A percentile compares a stretch with the other conserved stretches of the same genome.
Conservation (phyloP, 2,329 filamentous ascomycete species). For the Cordyceps fumosorosea region DNA sequence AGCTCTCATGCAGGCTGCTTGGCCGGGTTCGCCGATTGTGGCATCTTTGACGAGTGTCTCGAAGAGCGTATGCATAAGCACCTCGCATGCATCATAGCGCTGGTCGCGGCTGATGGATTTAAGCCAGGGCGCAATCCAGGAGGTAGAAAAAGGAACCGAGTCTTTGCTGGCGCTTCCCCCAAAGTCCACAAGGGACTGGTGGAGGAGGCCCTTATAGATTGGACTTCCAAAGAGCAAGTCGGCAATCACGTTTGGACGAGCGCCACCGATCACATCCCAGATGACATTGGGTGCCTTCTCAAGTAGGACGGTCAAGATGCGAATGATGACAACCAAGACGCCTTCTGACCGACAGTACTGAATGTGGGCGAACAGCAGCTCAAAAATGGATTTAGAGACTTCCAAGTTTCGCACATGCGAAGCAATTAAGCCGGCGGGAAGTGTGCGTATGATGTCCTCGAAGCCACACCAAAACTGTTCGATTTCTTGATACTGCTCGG, state of each 20-base stretch:
- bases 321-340: constrained; percentile 62
- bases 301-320: constrained; percentile 63
- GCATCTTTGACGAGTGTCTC: constrained; percentile 52
- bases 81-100: constrained; percentile 71
- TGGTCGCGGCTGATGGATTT: constrained; percentile 69
- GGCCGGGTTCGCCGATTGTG: constrained; percentile 48
- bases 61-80: constrained; percentile 70
- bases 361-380: constrained; percentile 51
- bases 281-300: constrained; percentile 72
- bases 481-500: constrained; percentile 41
- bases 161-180: constrained; percentile 36
- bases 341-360: constrained; percentile 41
- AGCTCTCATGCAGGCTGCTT: constrained; percentile 55
- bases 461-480: constrained; percentile 75
- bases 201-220: constrained; percentile 54
- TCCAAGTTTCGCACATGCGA: constrained; percentile 75
- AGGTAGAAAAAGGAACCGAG: constrained; percentile 58
- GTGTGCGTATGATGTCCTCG: constrained; percentile 62
- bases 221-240: constrained; percentile 76
- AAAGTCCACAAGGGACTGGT: constrained; percentile 48
- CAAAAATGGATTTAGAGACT: constrained; percentile 56
- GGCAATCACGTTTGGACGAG: constrained; percentile 72
- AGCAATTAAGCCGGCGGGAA: constrained; percentile 68
- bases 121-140: constrained; percentile 74
- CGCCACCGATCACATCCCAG: constrained; percentile 80